Evolutionary conservation across 2,329 filamentous ascomycete genomes (phyloP), one percentile per base, ranked within the genome.

Genomic region (Apiospora pterosperma): DNA sequence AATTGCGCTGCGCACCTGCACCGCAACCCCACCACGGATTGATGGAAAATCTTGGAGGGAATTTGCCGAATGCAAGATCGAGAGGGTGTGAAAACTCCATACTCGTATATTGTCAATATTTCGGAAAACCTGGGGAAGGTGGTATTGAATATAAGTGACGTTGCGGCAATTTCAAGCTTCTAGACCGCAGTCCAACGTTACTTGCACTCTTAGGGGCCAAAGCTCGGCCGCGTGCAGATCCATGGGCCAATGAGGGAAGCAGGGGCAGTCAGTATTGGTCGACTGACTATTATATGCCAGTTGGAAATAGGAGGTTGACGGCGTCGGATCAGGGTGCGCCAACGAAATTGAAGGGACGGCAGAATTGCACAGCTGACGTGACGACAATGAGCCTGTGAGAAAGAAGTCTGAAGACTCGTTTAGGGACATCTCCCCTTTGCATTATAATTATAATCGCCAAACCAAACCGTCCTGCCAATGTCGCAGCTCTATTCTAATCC

Each of bases 381-480:
- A 34, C 12, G 48, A 55, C 12, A 34, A 16, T 34, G 28, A 34
- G 28, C 16, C 16, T 34, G 48, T 11, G 25, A n/a, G 5, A 38
- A 25, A n/a, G 5, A 38, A 25, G 23, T 48, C 23, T 48, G 42
- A 23, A 31, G 48, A n/a, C 25, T 34, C 19, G 42, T 31, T 34
- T n/a, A 34, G 28, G 48, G 44, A 31, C n/a, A 55, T 55, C 48
- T 21, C 48, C 59, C n/a, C 19, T 25, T 25, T 25, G 36, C 59
- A 60, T 60, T 60, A 38, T 38, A 60, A 60, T 38, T 60, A 60
- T 41, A 41, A 21, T 41, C 8, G 36, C 59, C 59, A 60, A 60
- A 25, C 19, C 23, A 60, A 38, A 16, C 12, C 36, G 8, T 11
- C 21, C 36, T 55, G 48, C 59, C n/a, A 11, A 60, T 41, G 36